phyloP scores from a whole-genome alignment of 2,329 filamentous ascomycete genomes.

The Clonostachys rosea region DNA sequence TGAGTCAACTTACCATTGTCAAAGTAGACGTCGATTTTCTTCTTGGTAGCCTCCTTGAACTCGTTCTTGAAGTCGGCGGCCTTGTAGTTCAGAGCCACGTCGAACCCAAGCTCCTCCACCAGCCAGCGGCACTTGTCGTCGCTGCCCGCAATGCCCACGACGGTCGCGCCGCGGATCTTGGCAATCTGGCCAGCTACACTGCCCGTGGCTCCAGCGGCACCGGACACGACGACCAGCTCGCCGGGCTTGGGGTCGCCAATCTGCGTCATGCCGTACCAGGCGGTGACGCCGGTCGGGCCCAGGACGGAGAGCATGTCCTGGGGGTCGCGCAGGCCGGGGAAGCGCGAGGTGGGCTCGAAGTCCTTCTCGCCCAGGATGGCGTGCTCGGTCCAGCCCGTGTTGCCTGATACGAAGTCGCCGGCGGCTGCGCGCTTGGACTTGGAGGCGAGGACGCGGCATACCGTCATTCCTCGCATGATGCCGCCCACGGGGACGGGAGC shows the following conservation, averaged over 20 bases:
- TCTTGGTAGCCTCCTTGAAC: constrained; percentile 53
- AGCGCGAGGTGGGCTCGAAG: constrained; percentile 30
- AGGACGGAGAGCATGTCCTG: constrained; percentile 59
- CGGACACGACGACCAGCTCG: constrained; percentile 73
- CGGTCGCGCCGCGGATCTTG: constrained; percentile 60
- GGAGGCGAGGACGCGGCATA: constrained; percentile 58
- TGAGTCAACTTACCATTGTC: constrained; percentile 47
- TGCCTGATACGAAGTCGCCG: constrained; percentile 52
- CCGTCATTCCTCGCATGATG: constrained; percentile 60
- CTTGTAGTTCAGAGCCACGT: constrained; percentile 68
- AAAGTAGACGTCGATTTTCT: constrained; percentile 65
- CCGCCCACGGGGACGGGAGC: constrained; percentile 65
- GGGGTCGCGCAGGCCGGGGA: constrained; percentile 32
- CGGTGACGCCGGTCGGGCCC: constrained; percentile 68
- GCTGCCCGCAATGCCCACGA: constrained; percentile 62
- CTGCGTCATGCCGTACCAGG: constrained; percentile 69
- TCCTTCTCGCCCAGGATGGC: constrained; percentile 51
- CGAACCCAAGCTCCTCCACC: constrained; percentile 59
- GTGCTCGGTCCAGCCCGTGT: constrained; percentile 63
- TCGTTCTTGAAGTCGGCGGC: constrained; percentile 52
- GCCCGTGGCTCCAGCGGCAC: constrained; percentile 74
- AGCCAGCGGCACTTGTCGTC: constrained; percentile 66
- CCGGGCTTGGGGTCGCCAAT: constrained; percentile 64
- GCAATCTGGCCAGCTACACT: constrained; percentile 75
- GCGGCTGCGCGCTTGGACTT: constrained; percentile 48